phyloP scores from a whole-genome alignment of 352 stramenopile genomes.

The Elongisporangium anandrum region DNA sequence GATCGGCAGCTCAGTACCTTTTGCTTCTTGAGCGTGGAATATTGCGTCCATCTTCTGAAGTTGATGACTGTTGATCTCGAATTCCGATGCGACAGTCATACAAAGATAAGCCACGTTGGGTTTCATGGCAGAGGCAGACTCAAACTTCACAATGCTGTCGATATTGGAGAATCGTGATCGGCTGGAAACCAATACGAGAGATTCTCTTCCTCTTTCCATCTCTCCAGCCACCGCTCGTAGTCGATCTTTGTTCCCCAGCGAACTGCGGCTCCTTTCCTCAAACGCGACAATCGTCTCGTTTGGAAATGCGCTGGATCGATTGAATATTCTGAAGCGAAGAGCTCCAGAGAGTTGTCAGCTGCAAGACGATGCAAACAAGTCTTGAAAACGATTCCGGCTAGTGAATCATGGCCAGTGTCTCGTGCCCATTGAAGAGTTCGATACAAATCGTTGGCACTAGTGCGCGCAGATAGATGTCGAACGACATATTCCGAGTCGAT shows the following conservation, averaged over 20 bases:
- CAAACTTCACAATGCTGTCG: constrained; percentile 15
- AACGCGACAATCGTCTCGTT: neutral
- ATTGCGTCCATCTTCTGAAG: constrained; percentile 2
- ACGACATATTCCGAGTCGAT: neutral
- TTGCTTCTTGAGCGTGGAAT: constrained; percentile 4
- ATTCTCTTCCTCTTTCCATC: constrained; percentile 10
- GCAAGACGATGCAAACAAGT: constrained; percentile 1
- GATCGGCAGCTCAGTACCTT: neutral
- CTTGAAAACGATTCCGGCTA: neutral
- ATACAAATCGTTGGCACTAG: neutral
- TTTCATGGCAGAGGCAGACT: constrained; percentile 5
- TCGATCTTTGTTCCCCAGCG: neutral
- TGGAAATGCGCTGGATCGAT: neutral
- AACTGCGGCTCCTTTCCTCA: neutral
- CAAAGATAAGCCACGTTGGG: constrained; percentile 8
- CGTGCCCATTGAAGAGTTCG: neutral
- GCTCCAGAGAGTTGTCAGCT: neutral
- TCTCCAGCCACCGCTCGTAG: constrained; percentile 1
- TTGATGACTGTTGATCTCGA: constrained; percentile 6
- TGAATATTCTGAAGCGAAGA: neutral
- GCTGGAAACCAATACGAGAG: constrained; percentile 15
- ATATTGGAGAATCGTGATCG: constrained; percentile 17
- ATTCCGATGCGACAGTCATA: constrained; percentile 5
- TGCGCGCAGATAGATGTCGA: neutral
- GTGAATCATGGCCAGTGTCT: neutral